Evolutionary conservation across 2,329 filamentous ascomycete genomes (phyloP).

Genomic region (Cladosporium velox): DNA sequence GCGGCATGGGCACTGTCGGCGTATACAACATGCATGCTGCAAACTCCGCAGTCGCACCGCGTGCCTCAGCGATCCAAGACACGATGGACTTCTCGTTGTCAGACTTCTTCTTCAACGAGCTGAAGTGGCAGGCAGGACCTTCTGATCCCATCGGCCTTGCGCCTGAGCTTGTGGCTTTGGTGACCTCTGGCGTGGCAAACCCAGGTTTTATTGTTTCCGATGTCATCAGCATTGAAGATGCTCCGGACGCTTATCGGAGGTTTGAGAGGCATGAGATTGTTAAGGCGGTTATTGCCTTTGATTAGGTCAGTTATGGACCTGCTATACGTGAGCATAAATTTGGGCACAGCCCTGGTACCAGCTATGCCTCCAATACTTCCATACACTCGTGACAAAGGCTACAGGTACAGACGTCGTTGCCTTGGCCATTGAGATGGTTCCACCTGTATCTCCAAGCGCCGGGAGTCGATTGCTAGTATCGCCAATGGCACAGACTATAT

Average conservation of each 20-base stretch:
- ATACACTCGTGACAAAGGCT: background rate
- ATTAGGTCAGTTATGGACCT: background rate
- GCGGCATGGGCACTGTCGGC: conserved; percentile 18
- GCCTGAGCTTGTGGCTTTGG: conserved; percentile 15
- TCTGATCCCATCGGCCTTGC: conserved; percentile 9
- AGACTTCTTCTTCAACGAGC: conserved; percentile 16
- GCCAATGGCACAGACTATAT: background rate
- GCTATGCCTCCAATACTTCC: background rate
- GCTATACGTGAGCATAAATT: background rate
- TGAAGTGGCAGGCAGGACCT: conserved; percentile 14
- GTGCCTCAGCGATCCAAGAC: background rate
- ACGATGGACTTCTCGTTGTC: conserved; percentile 8
- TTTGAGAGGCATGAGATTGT: conserved; percentile 18
- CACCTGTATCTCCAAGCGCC: background rate
- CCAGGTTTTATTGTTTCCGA: conserved; percentile 21
- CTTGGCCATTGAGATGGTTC: background rate
- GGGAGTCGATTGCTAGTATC: background rate
- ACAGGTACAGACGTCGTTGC: too few relatives aligned
- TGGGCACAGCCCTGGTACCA: background rate
- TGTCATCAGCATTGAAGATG: conserved; percentile 21
- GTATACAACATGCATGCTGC: conserved; percentile 18
- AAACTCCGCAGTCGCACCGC: background rate
- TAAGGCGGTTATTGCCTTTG: conserved; percentile 12
- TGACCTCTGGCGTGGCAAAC: conserved; percentile 14
- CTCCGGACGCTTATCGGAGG: conserved; percentile 19